Evolutionary conservation across 345 rosid genomes (phyloP), one percentile per base, ranked within the genome.

Genomic region (Anastatica hierochuntica): DNA sequence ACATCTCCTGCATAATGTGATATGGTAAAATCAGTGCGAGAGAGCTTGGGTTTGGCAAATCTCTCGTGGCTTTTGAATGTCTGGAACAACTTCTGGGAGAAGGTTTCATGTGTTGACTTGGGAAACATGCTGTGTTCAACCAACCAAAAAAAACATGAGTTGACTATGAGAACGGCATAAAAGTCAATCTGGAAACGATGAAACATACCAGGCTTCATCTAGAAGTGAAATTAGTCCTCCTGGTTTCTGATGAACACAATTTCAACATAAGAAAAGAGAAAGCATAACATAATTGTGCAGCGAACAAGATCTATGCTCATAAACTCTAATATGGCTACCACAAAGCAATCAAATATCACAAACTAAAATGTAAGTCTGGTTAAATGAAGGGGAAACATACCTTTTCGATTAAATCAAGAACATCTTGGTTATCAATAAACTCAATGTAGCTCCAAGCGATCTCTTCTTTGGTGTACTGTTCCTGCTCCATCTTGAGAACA

Each of bases 1-100:
- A 88, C 97, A 84, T 88, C 92, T 63, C 97, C 97, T 14, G 97
- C 97, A 75, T 88, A 88, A 64, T 88, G 97, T 10, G 80, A 59
- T 69, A 88, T 85, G 19, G 84, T 82, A 71, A 88, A 88, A 75
- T 81, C 84, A 66, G 97, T 88, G 10, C 72, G 80, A 63, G 97
- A 82, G 61, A 85, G 97, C 80, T 88, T 88, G n/a, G 97, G 97
- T 70, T 88, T 88, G 70, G 79, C 72, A 66, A 88, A 88, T 35
- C 95, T 84, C 59, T 80, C 60, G 69, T 82, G 72, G 51, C 43
- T 71, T 76, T 81, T 80, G 63, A 79, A 88, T 43, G 92, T 88
- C 75, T 82, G 97, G 72, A 76, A 88, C 82, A 88, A 47, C 83
- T 88, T 88, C 65, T 88, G 88, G 6, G 95, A 81, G 79, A 88